These are phyloP conservation scores for Ettlia oleoabundans DNA, from an alignment of 139 green algal genomes.

Conservation along the genomic window DNA sequence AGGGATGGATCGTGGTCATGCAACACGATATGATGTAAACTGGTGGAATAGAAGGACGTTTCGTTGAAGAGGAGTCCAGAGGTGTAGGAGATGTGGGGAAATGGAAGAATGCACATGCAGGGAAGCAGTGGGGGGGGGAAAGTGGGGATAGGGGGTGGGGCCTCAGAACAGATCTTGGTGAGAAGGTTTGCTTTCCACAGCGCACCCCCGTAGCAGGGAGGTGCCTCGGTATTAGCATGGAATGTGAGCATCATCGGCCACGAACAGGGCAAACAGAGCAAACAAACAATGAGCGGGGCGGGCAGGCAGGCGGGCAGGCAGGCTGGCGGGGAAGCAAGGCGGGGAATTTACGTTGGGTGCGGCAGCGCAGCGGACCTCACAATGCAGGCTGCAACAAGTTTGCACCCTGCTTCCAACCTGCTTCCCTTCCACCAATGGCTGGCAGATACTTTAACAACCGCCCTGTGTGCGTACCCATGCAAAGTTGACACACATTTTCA, in stretches of 20 bases:
- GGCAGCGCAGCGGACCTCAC: background rate
- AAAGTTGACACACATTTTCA: too few relatives aligned
- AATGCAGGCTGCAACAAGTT: background rate
- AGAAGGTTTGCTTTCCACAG: constrained; percentile 51
- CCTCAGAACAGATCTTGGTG: constrained; percentile 70
- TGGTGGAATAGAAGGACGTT: too few relatives aligned
- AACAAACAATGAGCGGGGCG: too few relatives aligned
- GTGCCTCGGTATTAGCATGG: constrained; percentile 65
- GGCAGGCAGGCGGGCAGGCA: constrained; percentile 23
- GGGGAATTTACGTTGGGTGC: too few relatives aligned
- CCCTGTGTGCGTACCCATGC: too few relatives aligned
- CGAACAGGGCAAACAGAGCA: too few relatives aligned
- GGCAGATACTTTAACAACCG: too few relatives aligned
- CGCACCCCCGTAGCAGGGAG: background rate
- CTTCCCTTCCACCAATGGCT: too few relatives aligned
- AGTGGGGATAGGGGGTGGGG: background rate
- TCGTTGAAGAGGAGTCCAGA: background rate
- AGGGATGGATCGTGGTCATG: too few relatives aligned
- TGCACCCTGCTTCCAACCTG: background rate
- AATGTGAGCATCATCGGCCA: constrained; percentile 48
- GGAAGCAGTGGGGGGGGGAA: background rate
- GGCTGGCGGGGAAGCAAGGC: too few relatives aligned
- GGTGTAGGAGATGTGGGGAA: background rate
- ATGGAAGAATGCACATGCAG: background rate
- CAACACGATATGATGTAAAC: too few relatives aligned